Evolutionary conservation across 31 red algal genomes (phyloP).

Genomic region (Asparagopsis taxiformis): DNA sequence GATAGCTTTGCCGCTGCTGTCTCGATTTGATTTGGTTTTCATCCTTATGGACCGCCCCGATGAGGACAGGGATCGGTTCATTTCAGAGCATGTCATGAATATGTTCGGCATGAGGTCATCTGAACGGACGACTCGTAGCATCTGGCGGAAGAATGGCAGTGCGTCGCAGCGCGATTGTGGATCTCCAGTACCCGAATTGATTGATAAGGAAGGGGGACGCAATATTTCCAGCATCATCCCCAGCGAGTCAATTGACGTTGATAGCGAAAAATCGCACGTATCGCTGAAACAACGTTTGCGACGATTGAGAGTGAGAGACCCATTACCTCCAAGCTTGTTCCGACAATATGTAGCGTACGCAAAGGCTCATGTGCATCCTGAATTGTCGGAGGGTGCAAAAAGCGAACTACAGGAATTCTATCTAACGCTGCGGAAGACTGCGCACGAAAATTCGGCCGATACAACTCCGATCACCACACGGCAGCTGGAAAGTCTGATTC

Average conservation of each 20-base stretch:
- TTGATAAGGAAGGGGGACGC: not conserved
- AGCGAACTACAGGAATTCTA: slow-evolving; percentile 77
- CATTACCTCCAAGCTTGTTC: slow-evolving; percentile 54
- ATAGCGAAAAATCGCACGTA: not conserved
- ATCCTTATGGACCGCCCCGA: slow-evolving; percentile 92
- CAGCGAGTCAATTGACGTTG: not conserved
- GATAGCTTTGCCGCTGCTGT: slow-evolving; percentile 89
- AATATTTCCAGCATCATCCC: not conserved
- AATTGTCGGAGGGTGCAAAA: slow-evolving; percentile 78
- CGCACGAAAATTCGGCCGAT: slow-evolving; percentile 59
- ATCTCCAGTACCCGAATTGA: not conserved
- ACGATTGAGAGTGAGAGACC: slow-evolving; percentile 38
- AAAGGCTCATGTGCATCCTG: slow-evolving; percentile 57
- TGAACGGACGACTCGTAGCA: not conserved
- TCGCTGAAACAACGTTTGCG: slow-evolving; percentile 31
- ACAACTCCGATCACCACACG: slow-evolving; percentile 94
- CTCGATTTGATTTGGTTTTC: slow-evolving; percentile 96
- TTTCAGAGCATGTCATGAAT: slow-evolving; percentile 92
- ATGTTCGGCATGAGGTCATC: slow-evolving; percentile 73
- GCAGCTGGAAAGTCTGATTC: slow-evolving; percentile 89
- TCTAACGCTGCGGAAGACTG: slow-evolving; percentile 61
- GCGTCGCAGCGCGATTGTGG: not conserved
- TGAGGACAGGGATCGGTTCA: slow-evolving; percentile 68
- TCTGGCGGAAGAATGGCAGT: slow-evolving; percentile 15
- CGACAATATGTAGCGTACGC: slow-evolving; percentile 79